A percentile compares a stretch with the other conserved stretches of the same genome.
These are phyloP conservation scores for Podaxis sp. DNA, from an alignment of 768 basidiomycete genomes.

Conservation along the genomic window DNA sequence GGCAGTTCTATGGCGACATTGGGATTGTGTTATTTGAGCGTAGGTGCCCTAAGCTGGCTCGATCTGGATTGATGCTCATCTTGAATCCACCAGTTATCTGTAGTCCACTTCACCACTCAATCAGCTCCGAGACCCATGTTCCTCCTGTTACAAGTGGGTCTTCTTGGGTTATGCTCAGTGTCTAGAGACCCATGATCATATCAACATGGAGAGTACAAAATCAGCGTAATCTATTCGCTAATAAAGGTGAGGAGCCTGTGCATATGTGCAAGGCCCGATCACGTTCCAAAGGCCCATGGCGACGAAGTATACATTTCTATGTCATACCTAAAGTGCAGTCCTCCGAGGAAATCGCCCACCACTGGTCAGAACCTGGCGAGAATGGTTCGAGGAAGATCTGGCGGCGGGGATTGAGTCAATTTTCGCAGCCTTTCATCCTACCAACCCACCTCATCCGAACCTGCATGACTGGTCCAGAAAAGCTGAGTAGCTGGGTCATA, in stretches of 20 bases:
- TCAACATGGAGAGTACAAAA: background rate
- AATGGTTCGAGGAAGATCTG: constrained; percentile 8
- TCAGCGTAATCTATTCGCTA: background rate
- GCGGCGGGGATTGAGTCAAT: background rate
- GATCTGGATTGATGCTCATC: no score
- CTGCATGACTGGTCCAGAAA: constrained; percentile 3
- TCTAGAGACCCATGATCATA: no score
- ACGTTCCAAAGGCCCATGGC: background rate
- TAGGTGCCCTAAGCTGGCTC: no score
- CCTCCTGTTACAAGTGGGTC: no score
- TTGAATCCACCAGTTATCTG: no score
- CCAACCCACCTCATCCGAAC: background rate
- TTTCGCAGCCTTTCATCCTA: no score
- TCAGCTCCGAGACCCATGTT: no score
- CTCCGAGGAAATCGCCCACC: constrained; percentile 8
- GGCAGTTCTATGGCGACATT: no score
- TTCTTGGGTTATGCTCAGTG: no score
- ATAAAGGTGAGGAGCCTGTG: background rate
- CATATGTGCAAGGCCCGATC: background rate
- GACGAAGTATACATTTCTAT: background rate
- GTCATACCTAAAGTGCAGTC: background rate
- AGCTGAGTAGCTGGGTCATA: constrained; percentile 5
- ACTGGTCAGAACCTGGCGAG: constrained; percentile 5
- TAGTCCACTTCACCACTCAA: no score
- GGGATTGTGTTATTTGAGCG: no score